These are phyloP conservation scores for Diversispora epigaea DNA, from an alignment of 192 early-diverging fungal genomes.

Conservation along the genomic window DNA sequence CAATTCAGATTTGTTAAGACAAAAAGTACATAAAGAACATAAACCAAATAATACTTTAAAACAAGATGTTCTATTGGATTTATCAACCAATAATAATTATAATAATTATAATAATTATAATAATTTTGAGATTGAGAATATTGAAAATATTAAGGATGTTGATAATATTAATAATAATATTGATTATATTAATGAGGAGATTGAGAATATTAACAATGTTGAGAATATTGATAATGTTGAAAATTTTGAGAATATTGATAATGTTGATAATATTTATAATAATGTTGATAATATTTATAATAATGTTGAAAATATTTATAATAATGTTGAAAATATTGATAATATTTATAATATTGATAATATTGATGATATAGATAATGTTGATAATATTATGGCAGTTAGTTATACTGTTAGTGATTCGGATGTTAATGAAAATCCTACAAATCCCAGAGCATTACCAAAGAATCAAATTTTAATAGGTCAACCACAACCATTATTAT, in stretches of 20 bases:
- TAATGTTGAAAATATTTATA: not conserved
- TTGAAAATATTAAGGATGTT: too few relatives aligned
- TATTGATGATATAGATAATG: too few relatives aligned
- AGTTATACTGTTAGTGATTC: conserved; percentile 1
- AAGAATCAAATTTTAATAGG: not conserved
- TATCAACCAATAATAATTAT: not conserved
- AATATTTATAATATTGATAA: not conserved
- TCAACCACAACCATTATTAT: conserved; percentile 12
- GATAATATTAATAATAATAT: too few relatives aligned
- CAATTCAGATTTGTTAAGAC: not conserved
- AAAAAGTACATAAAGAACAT: conserved; percentile 14
- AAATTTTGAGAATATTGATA: too few relatives aligned
- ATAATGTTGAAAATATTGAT: not conserved
- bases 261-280: too few relatives aligned
- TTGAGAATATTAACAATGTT: too few relatives aligned
- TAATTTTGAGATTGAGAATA: not conserved
- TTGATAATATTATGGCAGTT: not conserved
- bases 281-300: not conserved
- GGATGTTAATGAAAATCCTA: not conserved
- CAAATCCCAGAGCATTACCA: not conserved
- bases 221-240: too few relatives aligned
- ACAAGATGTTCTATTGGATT: conserved; percentile 5
- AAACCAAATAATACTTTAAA: not conserved
- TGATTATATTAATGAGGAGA: too few relatives aligned
- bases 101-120: too few relatives aligned